phyloP scores from a whole-genome alignment of 2,329 filamentous ascomycete genomes.

The Fusarium scirpi region DNA sequence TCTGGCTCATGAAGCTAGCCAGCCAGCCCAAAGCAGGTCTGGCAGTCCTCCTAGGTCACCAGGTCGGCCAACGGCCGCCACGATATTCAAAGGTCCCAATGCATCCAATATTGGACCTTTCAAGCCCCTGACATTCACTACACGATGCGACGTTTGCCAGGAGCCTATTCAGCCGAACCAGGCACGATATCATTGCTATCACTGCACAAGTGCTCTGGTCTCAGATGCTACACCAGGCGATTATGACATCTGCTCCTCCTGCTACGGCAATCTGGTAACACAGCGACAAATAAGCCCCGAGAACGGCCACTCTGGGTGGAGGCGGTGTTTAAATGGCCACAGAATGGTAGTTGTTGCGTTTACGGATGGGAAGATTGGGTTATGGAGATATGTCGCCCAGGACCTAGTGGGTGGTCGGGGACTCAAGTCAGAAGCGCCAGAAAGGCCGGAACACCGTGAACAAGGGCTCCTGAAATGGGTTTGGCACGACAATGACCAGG shows the following conservation, averaged over 20 bases:
- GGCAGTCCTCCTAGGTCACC: conserved; percentile 56
- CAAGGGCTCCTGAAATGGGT: conserved; percentile 62
- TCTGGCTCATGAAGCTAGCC: conserved; percentile 69
- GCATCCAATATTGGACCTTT: conserved; percentile 66
- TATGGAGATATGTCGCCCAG: conserved; percentile 73
- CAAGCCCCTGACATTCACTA: conserved; percentile 77
- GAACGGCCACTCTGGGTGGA: conserved; percentile 85
- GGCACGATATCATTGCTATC: conserved; percentile 82
- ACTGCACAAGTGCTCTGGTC: conserved; percentile 69
- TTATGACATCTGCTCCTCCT: conserved; percentile 85
- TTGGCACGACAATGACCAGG: conserved; percentile 60
- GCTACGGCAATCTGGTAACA: conserved; percentile 77
- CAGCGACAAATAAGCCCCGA: conserved; percentile 75
- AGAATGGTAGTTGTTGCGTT: conserved; percentile 87
- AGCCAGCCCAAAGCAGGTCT: conserved; percentile 52
- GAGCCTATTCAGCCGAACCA: conserved; percentile 76
- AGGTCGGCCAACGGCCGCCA: conserved; percentile 61
- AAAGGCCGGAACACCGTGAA: conserved; percentile 49
- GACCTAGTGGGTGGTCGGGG: conserved; percentile 83
- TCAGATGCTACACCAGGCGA: conserved; percentile 71
- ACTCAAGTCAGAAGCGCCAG: conserved; percentile 69
- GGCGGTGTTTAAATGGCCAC: conserved; percentile 82
- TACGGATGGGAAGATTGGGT: conserved; percentile 73
- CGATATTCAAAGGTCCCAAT: conserved; percentile 61
- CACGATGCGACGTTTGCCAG: conserved; percentile 82